Evolutionary conservation across 768 basidiomycete species (phyloP).

Genomic region (Podaxis sp.): DNA sequence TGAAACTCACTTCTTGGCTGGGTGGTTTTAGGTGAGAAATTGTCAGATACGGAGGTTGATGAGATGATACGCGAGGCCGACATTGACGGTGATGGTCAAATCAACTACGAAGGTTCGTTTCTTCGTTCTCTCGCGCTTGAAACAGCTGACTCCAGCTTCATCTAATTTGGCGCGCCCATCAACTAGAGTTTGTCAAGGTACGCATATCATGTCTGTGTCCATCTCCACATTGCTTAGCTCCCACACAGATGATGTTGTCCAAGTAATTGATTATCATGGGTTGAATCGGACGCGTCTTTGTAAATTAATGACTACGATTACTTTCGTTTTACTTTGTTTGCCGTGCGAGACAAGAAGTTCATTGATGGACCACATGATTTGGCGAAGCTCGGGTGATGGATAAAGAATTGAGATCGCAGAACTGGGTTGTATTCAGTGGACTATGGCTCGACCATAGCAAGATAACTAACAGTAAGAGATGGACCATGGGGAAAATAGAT

Average conservation of each 20-base stretch:
- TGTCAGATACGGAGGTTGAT: slow-evolving; percentile 84
- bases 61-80: slow-evolving; percentile 99
- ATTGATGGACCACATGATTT: background rate
- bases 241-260: slow-evolving; percentile 17
- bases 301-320: slow-evolving; percentile 7
- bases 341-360: background rate
- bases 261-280: slow-evolving; percentile 11
- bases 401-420: background rate
- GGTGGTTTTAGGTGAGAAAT: slow-evolving; percentile 65
- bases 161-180: background rate
- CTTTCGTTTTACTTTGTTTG: background rate
- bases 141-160: background rate
- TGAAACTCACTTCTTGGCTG: background rate
- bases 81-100: slow-evolving; percentile 92
- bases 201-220: background rate
- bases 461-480: too few relatives aligned
- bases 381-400: background rate
- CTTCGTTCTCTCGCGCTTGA: background rate
- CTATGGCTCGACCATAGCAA: too few relatives aligned
- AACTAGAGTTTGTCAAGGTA: slow-evolving; percentile 18
- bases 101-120: slow-evolving; percentile 75
- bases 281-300: slow-evolving; percentile 9
- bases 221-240: background rate
- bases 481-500: too few relatives aligned
- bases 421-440: too few relatives aligned